Conservation (phyloP, 495 filamentous ascomycete genomes). For the Chaetomium tenue region DNA sequence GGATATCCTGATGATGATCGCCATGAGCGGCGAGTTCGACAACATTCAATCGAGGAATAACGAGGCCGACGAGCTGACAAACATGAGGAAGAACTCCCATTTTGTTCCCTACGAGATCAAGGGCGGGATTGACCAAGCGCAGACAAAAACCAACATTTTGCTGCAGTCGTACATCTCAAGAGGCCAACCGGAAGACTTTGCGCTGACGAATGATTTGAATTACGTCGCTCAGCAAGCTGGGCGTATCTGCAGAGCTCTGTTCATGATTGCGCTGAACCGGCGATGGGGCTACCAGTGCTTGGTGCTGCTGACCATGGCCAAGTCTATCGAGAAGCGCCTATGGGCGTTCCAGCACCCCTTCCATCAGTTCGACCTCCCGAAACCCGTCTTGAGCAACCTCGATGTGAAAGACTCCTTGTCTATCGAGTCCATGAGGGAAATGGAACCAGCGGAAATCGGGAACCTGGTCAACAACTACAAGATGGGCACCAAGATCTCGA, state of each 20-base stretch:
- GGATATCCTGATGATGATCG: slow-evolving; percentile 91
- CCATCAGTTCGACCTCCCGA: slow-evolving; percentile 88
- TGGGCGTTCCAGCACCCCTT: slow-evolving; percentile 96
- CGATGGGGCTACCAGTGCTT: slow-evolving; percentile 93
- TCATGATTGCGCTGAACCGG: slow-evolving; percentile 94
- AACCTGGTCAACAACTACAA: slow-evolving; percentile 83
- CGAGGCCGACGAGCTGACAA: slow-evolving; percentile 73
- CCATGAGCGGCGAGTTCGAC: slow-evolving; percentile 94
- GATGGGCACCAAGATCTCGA: slow-evolving; percentile 78
- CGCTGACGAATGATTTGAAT: slow-evolving; percentile 81
- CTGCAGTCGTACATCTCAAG: slow-evolving; percentile 94
- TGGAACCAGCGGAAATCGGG: slow-evolving; percentile 89
- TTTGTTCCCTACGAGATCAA: slow-evolving; percentile 69
- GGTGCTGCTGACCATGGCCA: slow-evolving; percentile 83
- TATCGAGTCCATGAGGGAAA: slow-evolving; percentile 81
- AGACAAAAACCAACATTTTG: slow-evolving; percentile 92
- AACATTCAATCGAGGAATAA: slow-evolving; percentile 90
- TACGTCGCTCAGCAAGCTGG: slow-evolving; percentile 96
- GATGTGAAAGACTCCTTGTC: slow-evolving; percentile 72
- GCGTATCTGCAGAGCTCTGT: slow-evolving; percentile 89
- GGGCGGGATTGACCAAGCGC: slow-evolving; percentile 70
- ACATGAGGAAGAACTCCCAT: slow-evolving; percentile 58
- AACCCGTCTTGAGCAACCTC: slow-evolving; percentile 75
- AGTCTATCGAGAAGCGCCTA: slow-evolving; percentile 91
- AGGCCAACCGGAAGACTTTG: slow-evolving; percentile 85